Percentiles rank a stretch among this genome's conserved stretches.
Conservation (phyloP, 257 asterid species). For the Euphrasia confusa region DNA sequence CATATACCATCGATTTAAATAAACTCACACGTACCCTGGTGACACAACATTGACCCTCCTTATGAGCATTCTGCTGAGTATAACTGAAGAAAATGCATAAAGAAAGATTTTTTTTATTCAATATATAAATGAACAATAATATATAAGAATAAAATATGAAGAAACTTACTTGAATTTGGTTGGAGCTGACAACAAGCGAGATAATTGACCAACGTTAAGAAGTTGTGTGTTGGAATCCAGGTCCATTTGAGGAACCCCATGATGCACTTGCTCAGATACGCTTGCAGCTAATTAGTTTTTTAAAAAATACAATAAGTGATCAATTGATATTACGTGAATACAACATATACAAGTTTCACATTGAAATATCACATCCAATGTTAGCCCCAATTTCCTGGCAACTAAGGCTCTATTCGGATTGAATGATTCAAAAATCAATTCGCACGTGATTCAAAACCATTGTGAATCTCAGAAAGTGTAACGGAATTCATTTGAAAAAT, state of each 20-base stretch:
- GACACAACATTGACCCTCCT: slow-evolving; percentile 7
- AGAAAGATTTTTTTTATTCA: not conserved
- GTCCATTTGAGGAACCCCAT: not conserved
- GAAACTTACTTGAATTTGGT: not conserved
- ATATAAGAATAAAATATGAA: too few species aligned
- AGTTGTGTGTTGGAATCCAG: not conserved
- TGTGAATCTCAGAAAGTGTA: too few species aligned
- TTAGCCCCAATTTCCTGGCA: not conserved
- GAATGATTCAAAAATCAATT: not conserved
- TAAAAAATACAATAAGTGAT: not conserved
- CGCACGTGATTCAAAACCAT: not conserved
- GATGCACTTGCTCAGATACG: not conserved
- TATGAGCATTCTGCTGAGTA: slow-evolving; percentile 4
- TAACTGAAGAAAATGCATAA: slow-evolving; percentile 20
- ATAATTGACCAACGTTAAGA: not conserved
- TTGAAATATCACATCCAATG: not conserved
- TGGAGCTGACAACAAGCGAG: not conserved
- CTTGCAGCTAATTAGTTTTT: not conserved
- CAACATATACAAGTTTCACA: not conserved
- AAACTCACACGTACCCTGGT: slow-evolving; percentile 20
- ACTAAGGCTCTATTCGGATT: not conserved
- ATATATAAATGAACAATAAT: not conserved
- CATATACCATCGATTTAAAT: not conserved
- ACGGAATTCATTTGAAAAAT: too few species aligned
- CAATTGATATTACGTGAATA: not conserved